Percentiles rank a stretch among this genome's conserved stretches.
Conservation (phyloP, 2,329 filamentous ascomycete genomes). For the Seiridium cupressi region DNA sequence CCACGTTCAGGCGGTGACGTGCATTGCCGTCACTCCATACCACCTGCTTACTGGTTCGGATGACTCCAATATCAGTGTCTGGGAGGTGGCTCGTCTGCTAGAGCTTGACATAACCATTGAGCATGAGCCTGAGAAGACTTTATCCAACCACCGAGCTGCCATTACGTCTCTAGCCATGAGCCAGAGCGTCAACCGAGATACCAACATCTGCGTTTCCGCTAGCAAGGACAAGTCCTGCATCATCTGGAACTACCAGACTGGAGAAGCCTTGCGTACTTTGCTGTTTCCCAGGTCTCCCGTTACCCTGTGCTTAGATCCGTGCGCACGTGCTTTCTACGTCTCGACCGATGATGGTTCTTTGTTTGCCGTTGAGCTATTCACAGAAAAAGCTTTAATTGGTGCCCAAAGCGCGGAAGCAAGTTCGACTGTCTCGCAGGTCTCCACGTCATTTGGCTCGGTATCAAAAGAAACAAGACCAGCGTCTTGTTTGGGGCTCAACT, state of each 20-base stretch:
- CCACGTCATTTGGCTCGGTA: conserved; percentile 52
- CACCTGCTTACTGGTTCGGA: conserved; percentile 76
- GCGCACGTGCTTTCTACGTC: conserved; percentile 77
- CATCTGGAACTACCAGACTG: conserved; percentile 87
- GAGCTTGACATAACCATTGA: conserved; percentile 52
- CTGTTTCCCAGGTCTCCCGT: conserved; percentile 73
- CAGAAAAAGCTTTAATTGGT: conserved; percentile 54
- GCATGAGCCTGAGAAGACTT: conserved; percentile 70
- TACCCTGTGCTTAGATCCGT: conserved; percentile 76
- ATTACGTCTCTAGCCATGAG: conserved; percentile 65
- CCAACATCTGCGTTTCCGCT: conserved; percentile 80
- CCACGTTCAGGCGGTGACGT: conserved; percentile 79
- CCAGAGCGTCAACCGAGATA: conserved; percentile 64
- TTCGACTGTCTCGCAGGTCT: conserved; percentile 56
- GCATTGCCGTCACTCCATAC: conserved; percentile 68
- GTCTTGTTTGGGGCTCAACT: conserved; percentile 70
- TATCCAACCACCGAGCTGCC: conserved; percentile 74
- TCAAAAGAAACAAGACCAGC: conserved; percentile 65
- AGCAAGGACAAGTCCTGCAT: conserved; percentile 86
- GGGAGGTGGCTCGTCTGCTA: conserved; percentile 77
- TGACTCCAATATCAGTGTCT: conserved; percentile 90
- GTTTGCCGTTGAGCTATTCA: conserved; percentile 73
- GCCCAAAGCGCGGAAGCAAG: conserved; percentile 49
- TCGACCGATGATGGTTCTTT: conserved; percentile 79
- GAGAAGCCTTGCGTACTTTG: conserved; percentile 75